Evolutionary conservation across 768 basidiomycete genomes (phyloP).

Genomic region (Cystoderma amianthinum): DNA sequence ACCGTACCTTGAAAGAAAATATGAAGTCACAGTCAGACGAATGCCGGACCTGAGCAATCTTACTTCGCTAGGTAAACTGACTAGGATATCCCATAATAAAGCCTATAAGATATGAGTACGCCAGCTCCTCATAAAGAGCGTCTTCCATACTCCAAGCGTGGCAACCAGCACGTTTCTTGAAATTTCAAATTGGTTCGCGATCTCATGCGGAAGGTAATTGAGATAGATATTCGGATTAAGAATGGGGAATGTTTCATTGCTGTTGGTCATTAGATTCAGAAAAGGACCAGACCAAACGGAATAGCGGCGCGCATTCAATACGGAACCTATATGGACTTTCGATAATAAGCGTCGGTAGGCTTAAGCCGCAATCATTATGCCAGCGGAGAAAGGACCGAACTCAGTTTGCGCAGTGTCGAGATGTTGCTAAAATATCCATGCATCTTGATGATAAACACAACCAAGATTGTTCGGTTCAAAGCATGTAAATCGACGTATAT

Average conservation of each 20-base stretch:
- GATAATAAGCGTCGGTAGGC: too few species aligned
- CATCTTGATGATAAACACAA: too few species aligned
- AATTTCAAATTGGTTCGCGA: slow-evolving; percentile 14
- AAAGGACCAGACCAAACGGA: neutral
- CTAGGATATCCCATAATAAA: slow-evolving; percentile 23
- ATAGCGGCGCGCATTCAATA: neutral
- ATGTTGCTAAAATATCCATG: too few species aligned
- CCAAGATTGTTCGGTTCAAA: too few species aligned
- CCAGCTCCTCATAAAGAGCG: neutral
- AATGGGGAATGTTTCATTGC: slow-evolving; percentile 2
- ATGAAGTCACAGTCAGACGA: slow-evolving; percentile 13
- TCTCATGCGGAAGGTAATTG: slow-evolving; percentile 15
- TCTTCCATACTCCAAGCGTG: slow-evolving; percentile 14
- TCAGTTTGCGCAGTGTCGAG: too few species aligned
- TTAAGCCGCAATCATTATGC: too few species aligned
- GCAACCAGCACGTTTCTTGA: slow-evolving; percentile 16
- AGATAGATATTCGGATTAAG: slow-evolving; percentile 17
- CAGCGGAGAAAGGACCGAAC: too few species aligned
- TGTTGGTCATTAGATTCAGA: slow-evolving; percentile 5
- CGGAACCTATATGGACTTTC: neutral
- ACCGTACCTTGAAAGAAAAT: slow-evolving; percentile 27
- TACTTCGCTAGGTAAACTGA: slow-evolving; percentile 18
- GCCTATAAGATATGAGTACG: slow-evolving; percentile 10
- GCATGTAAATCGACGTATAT: too few species aligned
- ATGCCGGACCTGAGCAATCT: slow-evolving; percentile 11